Evolutionary conservation across 495 filamentous ascomycete species (phyloP).

Genomic region (Terfezia claveryi): DNA sequence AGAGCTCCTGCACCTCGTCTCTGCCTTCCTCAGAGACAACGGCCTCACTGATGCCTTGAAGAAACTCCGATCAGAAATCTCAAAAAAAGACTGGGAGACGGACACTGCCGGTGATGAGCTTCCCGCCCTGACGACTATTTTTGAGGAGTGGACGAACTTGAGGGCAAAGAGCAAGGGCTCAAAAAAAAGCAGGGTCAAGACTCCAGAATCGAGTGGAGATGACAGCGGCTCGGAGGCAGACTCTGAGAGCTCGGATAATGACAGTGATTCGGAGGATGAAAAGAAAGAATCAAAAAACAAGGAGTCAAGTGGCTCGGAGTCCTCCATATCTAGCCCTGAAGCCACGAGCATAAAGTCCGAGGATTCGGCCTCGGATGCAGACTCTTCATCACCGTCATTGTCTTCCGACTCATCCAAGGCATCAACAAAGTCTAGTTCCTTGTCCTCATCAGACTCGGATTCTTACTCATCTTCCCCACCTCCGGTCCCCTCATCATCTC

Average conservation of each 20-base stretch:
- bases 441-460: conserved; percentile 11
- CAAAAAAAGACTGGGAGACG: conserved; percentile 1
- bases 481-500: conserved; percentile 25
- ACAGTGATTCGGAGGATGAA: conserved; percentile 6
- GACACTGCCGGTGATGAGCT: conserved; percentile 2
- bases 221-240: conserved; percentile 1
- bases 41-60: neutral
- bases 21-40: neutral
- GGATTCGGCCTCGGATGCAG: neutral
- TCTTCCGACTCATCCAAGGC: neutral
- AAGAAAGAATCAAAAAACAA: conserved; percentile 19
- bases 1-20: neutral
- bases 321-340: conserved; percentile 10
- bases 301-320: conserved; percentile 22
- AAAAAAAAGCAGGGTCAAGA: neutral
- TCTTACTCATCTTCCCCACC: conserved; percentile 25
- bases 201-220: neutral
- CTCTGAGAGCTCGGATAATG: neutral
- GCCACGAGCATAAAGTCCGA: conserved; percentile 21
- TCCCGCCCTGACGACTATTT: neutral
- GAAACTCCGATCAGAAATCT: neutral
- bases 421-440: conserved; percentile 15
- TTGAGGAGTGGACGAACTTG: conserved; percentile 9
- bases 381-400: neutral
- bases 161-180: neutral